Base-by-base conservation (phyloP, 2,329 filamentous ascomycete species). In the Colletotrichum sp. region DNA sequence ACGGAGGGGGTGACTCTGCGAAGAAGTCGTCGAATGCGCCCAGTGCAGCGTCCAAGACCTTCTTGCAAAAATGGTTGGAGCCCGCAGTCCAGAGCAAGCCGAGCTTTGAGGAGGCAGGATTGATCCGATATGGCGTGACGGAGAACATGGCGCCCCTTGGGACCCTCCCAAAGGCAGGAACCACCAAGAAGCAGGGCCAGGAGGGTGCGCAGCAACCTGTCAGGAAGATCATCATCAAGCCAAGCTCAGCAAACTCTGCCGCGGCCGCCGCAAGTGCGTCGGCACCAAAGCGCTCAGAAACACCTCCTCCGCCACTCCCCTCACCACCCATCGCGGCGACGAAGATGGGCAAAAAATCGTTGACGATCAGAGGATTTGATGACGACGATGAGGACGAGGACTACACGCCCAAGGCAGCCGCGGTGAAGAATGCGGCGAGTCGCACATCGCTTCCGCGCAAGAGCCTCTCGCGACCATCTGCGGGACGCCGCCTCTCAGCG, bases 111-210 rank as follows among this genome's bases (percentile, higher is more conserved):
- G 95, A 98, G 82, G 92, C 90, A 73, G 94, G 94, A 60, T 90
- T 97, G 79, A 88, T 93, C 80, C 90, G 93, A 65, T 92, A 92
- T 83, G 94, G 94, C 78, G 94, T 98, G 21, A 88, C 98, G 74
- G 93, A 95, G 84, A 93, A 93, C 80, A 98, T 98, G 96, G 93
- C 93, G 69, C 93, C 96, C 30, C 86, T 98, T 72, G 96, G 96
- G 55, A 90, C 92, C 71, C 88, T 93, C 79, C 96, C 96, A 15
- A 92, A 91, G 84, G 89, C 89, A 26, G 85, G 89, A 80, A 82
- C 82, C 71, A 79, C 84, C 48, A 88, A 86, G 82, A 85, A 82
- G 80, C 79, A 77, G 28, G 83, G 77, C 12, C 80, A 76, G 66
- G 80, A 83, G 75, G 80, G 70, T 78, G 75, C 68, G 78, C 78